Percentiles rank a stretch among this genome's conserved stretches.
phyloP scores from a whole-genome alignment of 106 monocot species.

The Xerophyta viscosa region DNA sequence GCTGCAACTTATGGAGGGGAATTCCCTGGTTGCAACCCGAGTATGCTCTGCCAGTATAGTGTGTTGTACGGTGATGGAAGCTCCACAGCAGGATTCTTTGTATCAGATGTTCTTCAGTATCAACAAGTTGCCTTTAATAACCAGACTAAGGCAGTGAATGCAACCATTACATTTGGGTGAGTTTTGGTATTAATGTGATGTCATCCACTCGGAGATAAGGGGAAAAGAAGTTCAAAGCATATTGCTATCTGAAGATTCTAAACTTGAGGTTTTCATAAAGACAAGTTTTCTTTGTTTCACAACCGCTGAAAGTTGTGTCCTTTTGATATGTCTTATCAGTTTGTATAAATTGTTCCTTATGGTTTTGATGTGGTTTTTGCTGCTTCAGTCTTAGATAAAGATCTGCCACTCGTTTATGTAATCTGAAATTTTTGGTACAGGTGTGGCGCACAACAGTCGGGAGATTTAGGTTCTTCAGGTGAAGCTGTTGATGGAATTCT shows the following conservation, averaged over 20 bases:
- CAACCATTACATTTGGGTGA: conserved; percentile 78
- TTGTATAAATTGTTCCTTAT: too few relatives aligned
- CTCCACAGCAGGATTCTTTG: conserved; percentile 55
- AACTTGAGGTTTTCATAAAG: too few relatives aligned
- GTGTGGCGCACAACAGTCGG: conserved; percentile 61
- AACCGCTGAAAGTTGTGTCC: too few relatives aligned
- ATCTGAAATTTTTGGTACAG: conserved; percentile 21
- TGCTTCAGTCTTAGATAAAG: too few relatives aligned
- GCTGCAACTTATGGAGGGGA: conserved; percentile 24
- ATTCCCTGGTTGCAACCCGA: conserved; percentile 27
- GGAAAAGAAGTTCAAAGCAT: too few relatives aligned
- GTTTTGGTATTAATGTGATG: conserved; percentile 3
- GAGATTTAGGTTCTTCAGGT: conserved; percentile 68
- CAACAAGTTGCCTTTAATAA: conserved; percentile 56
- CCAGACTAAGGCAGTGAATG: conserved; percentile 46
- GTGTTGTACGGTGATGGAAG: conserved; percentile 89
- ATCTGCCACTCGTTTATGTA: neutral
- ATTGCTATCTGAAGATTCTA: too few relatives aligned
- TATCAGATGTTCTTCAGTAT: conserved; percentile 52
- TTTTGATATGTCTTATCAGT: too few relatives aligned
- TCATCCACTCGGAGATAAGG: too few relatives aligned
- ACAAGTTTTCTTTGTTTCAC: too few relatives aligned
- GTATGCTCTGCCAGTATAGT: conserved; percentile 49
- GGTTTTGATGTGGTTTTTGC: too few relatives aligned
- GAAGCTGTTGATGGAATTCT: conserved; percentile 88